Evolutionary conservation across 805 yeast species (phyloP).

Genomic region (Yamadazyma philogaea): DNA sequence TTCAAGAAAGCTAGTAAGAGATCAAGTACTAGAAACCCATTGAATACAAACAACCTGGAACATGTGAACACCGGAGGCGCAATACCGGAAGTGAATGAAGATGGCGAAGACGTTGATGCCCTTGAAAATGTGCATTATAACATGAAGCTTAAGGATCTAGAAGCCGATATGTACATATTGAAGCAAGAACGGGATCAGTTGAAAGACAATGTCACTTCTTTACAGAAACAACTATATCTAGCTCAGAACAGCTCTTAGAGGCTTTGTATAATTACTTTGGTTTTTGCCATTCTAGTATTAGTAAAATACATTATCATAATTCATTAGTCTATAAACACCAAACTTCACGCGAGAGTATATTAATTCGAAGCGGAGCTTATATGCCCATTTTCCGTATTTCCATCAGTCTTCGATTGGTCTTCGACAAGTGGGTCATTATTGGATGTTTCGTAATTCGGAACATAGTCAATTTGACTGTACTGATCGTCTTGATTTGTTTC

Average conservation of each 20-base stretch:
- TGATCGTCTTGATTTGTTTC: slow-evolving; percentile 6
- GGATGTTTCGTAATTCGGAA: slow-evolving; percentile 32
- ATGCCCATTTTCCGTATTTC: neutral
- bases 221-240: slow-evolving; percentile 55
- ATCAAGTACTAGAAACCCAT: slow-evolving; percentile 25
- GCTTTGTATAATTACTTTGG: slow-evolving; percentile 7
- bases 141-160: slow-evolving; percentile 74
- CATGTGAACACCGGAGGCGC: slow-evolving; percentile 18
- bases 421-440: slow-evolving; percentile 24
- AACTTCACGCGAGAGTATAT: neutral
- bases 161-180: slow-evolving; percentile 77
- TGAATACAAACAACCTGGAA: slow-evolving; percentile 21
- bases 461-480: slow-evolving; percentile 27
- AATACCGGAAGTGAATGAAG: slow-evolving; percentile 20
- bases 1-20: slow-evolving; percentile 44
- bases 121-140: slow-evolving; percentile 56
- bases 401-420: neutral
- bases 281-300: slow-evolving; percentile 3
- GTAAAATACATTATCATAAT: slow-evolving; percentile 9
- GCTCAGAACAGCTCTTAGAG: slow-evolving; percentile 13
- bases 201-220: slow-evolving; percentile 53
- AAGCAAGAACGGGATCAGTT: slow-evolving; percentile 82
- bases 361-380: neutral
- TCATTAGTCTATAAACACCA: slow-evolving; percentile 9
- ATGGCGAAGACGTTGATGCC: slow-evolving; percentile 26